Evolutionary conservation across 1,284 basidiomycete genomes (phyloP), one percentile per base, ranked within the genome.

Genomic region (Takashimella koratensis): DNA sequence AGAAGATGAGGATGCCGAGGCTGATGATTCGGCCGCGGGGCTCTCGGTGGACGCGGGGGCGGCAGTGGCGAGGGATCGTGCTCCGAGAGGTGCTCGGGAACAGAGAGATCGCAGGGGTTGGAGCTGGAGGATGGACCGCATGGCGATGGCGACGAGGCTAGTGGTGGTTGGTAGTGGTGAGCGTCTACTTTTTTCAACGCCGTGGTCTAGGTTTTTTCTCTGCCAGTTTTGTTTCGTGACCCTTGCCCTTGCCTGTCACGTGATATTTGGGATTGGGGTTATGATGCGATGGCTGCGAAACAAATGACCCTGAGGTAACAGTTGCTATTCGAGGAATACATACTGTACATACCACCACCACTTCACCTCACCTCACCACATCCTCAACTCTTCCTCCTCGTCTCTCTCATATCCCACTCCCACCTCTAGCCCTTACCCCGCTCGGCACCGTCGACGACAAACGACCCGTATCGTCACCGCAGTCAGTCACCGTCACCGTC

Each of bases 111-210:
- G 47, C 43, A 53, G 44, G 42, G 49, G 49, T 55, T 36, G 10
- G 51, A 39, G 45, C 51, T 20, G 62, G n/a, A 67, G 49, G 45
- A 67, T 41, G 27, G 64, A 59, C 41, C 63, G 61, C 67, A 69
- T 69, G 46, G 53, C 48, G 26, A 4, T n/a, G 3, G 19, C 26
- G 26, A 19, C 24, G 39, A 45, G 27, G 48, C 30, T 39, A 43
- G 49, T 13, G 39, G 25, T 36, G 30, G 30, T 36, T 36, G 30
- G 30, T 8, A 36, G n/a, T n/a, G n/a, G n/a, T n/a, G n/a, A n/a
- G n/a, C n/a, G n/a, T n/a, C 16, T 36, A 8, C 16, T 36, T 36
- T 36, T 36, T 36, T 36, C 16, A 8, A 16, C 30, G 8, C 30
- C 16, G 8, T 36, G 30, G 10, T 36, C 16, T 36, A 8, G 8